Conservation (phyloP, 805 yeast genomes). For the Komagataella ulmi region DNA sequence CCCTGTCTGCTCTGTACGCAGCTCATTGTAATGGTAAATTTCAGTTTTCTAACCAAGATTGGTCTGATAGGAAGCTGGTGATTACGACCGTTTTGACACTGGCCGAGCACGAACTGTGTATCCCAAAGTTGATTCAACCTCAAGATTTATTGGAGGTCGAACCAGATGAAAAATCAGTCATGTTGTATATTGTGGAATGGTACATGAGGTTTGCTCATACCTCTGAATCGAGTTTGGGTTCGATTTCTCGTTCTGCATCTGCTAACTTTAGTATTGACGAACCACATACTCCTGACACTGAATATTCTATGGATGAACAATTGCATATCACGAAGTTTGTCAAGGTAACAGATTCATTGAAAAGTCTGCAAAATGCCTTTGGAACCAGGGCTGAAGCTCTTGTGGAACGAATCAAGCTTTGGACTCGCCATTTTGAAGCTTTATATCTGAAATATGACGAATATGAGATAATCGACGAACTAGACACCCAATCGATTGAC, state of each 20-base stretch:
- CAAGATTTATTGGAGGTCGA: conserved; percentile 34
- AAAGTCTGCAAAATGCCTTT: background rate
- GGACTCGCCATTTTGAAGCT: background rate
- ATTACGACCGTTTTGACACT: conserved; percentile 23
- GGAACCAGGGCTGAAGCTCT: background rate
- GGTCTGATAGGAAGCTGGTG: conserved; percentile 15
- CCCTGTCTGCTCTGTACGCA: conserved; percentile 32
- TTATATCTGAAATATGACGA: background rate
- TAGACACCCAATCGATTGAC: background rate
- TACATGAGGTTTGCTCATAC: conserved; percentile 25
- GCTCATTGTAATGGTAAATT: conserved; percentile 26
- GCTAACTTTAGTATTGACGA: background rate
- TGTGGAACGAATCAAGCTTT: background rate
- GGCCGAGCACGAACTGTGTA: conserved; percentile 31
- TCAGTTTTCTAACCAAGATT: conserved; percentile 17
- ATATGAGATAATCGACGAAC: background rate
- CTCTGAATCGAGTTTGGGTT: background rate
- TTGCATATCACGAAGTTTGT: background rate
- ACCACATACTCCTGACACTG: background rate
- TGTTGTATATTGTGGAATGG: conserved; percentile 48
- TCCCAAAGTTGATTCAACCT: conserved; percentile 38
- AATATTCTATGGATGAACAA: background rate
- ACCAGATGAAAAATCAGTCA: conserved; percentile 49
- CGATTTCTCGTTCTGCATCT: background rate
- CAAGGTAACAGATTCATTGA: background rate